phyloP scores from a whole-genome alignment of 2,329 filamentous ascomycete species.

The Pseudocercospora fijiensis region DNA sequence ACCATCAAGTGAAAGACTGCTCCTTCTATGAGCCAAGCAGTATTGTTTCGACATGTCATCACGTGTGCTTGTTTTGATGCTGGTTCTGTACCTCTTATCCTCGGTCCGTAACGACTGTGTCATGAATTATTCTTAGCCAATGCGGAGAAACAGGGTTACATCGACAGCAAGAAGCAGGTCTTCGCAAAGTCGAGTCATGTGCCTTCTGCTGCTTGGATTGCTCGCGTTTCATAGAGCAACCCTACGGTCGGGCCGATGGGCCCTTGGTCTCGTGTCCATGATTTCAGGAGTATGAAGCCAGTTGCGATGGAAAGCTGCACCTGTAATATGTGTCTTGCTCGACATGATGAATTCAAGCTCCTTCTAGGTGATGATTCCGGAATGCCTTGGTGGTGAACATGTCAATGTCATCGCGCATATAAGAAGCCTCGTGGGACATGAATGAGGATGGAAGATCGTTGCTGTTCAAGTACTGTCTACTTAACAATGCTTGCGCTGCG shows the following conservation, averaged over 20 bases:
- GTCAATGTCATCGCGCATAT: background rate
- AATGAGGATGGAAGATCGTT: background rate
- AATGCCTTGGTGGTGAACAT: background rate
- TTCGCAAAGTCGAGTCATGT: background rate
- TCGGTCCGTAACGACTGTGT: background rate
- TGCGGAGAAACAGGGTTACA: background rate
- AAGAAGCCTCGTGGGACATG: background rate
- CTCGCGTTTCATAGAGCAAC: constrained; percentile 1
- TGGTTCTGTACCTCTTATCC: no score
- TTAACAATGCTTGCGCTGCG: background rate
- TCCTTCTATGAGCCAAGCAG: background rate
- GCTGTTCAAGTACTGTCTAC: background rate
- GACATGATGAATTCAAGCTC: no score
- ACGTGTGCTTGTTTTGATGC: background rate
- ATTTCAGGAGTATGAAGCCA: background rate
- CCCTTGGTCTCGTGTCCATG: background rate
- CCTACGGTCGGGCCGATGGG: background rate
- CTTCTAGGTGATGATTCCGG: background rate
- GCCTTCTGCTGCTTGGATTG: background rate
- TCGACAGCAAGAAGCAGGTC: background rate
- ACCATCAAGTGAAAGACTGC: background rate
- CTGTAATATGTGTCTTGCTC: background rate
- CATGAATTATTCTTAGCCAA: background rate
- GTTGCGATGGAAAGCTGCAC: background rate
- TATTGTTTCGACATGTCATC: background rate